A percentile compares a stretch with the other conserved stretches of the same genome.
phyloP scores from a whole-genome alignment of 2,329 filamentous ascomycete species.

The Decorospora gaudefroyi region DNA sequence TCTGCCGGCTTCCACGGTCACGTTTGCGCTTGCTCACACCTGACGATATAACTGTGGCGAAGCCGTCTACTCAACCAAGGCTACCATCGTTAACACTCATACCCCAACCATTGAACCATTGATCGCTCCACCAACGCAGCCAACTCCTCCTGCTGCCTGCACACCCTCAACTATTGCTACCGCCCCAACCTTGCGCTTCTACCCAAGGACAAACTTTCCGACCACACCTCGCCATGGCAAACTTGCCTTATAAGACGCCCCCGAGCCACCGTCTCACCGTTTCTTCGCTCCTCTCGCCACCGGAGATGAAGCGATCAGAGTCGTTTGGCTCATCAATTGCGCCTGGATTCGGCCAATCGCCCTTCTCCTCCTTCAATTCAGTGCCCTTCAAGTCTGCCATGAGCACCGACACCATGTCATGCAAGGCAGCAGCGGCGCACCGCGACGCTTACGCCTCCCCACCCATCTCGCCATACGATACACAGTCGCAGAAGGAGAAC shows the following conservation, averaged over 20 bases:
- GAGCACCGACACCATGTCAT: conserved; percentile 21
- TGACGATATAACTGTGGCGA: conserved; percentile 17
- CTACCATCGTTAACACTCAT: conserved; percentile 18
- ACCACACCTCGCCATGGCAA: conserved; percentile 37
- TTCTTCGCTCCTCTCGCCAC: conserved; percentile 49
- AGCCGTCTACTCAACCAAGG: conserved; percentile 15
- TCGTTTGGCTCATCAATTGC: conserved; percentile 46
- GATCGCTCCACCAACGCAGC: conserved; percentile 10
- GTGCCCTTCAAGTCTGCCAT: conserved; percentile 29
- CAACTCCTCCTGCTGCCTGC: conserved; percentile 16
- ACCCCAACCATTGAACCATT: conserved; percentile 19
- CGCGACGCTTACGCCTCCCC: conserved; percentile 46
- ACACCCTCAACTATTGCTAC: conserved; percentile 12
- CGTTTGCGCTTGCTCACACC: conserved; percentile 21
- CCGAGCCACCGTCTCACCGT: conserved; percentile 43
- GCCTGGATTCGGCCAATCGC: conserved; percentile 26
- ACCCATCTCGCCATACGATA: conserved; percentile 48
- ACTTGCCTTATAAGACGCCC: conserved; percentile 33
- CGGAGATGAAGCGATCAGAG: conserved; percentile 48
- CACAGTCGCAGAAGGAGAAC: conserved; percentile 45
- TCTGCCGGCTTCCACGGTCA: conserved; percentile 41
- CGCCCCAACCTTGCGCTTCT: conserved; percentile 8
- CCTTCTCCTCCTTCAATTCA: conserved; percentile 38
- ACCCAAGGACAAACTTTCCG: conserved; percentile 27
- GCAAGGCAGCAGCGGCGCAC: conserved; percentile 30